A percentile compares a stretch with the other conserved stretches of the same genome.
Conservation (phyloP, 352 stramenopile species). For the Nothophytophthora sp. region DNA sequence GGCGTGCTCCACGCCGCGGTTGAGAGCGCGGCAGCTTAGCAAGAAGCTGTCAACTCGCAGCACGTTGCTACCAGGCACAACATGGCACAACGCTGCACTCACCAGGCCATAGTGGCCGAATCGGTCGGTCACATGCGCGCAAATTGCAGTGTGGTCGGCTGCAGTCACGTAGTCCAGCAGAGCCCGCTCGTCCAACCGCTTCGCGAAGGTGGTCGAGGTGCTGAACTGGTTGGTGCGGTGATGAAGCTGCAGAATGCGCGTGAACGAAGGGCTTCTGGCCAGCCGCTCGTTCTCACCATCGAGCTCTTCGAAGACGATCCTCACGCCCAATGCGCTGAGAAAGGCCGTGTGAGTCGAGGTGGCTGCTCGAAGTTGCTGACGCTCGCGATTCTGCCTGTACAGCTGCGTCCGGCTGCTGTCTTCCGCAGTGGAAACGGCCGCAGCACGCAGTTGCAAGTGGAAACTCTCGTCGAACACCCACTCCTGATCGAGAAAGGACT, state of each 20-base stretch:
- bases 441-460: not conserved
- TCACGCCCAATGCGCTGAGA: conserved; percentile 64
- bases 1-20: conserved; percentile 70
- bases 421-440: conserved; percentile 33
- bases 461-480: conserved; percentile 52
- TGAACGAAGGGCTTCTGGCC: conserved; percentile 26
- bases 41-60: conserved; percentile 60
- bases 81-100: conserved; percentile 39
- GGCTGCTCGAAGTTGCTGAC: conserved; percentile 29
- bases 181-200: conserved; percentile 28
- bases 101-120: conserved; percentile 81
- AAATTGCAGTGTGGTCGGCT: conserved; percentile 30
- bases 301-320: conserved; percentile 64
- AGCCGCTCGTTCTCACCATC: conserved; percentile 13
- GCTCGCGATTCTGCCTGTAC: conserved; percentile 60
- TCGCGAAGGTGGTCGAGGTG: conserved; percentile 53
- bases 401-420: conserved; percentile 49
- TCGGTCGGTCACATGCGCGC: conserved; percentile 65
- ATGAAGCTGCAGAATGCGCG: conserved; percentile 60
- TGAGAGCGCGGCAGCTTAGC: conserved; percentile 71
- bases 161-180: conserved; percentile 30
- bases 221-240: conserved; percentile 81
- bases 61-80: not conserved
- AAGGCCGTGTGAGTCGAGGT: conserved; percentile 52
- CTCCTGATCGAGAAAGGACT: conserved; percentile 38